These are phyloP conservation scores for Sphaerobolus stellatus DNA, from an alignment of 1,284 basidiomycete species.

Conservation along the genomic window DNA sequence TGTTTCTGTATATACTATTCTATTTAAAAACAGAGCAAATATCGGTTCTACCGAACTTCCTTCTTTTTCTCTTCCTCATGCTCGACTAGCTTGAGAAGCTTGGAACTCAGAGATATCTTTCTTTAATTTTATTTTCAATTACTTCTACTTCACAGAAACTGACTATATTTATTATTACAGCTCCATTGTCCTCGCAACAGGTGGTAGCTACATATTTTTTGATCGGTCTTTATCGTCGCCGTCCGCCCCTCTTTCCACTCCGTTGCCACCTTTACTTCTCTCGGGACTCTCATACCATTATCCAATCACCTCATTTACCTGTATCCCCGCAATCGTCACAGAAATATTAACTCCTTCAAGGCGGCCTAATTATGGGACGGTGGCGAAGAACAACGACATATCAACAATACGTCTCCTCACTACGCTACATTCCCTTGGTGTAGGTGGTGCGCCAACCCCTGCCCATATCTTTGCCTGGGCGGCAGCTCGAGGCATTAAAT, in stretches of 20 bases:
- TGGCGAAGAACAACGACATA: background rate
- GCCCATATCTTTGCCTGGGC: constrained; percentile 13
- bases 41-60: too few species aligned
- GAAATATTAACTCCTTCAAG: background rate
- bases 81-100: too few species aligned
- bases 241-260: constrained; percentile 2
- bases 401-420: constrained; percentile 1
- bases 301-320: constrained; percentile 13
- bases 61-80: too few species aligned
- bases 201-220: constrained; percentile 18
- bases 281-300: constrained; percentile 14
- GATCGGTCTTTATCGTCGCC: constrained; percentile 16
- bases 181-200: constrained; percentile 14
- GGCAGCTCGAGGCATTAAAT: background rate
- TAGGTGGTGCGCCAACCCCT: constrained; percentile 14
- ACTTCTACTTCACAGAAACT: background rate
- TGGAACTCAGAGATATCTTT: too few species aligned
- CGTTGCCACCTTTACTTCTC: constrained; percentile 13
- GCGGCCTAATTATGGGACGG: too few species aligned
- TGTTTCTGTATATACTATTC: too few species aligned
- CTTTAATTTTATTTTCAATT: background rate
- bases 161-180: too few species aligned
- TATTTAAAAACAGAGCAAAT: too few species aligned
- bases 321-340: constrained; percentile 7
- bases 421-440: constrained; percentile 12